Conservation (phyloP, 2,329 filamentous ascomycete genomes). For the Neodidymelliopsis sp. region DNA sequence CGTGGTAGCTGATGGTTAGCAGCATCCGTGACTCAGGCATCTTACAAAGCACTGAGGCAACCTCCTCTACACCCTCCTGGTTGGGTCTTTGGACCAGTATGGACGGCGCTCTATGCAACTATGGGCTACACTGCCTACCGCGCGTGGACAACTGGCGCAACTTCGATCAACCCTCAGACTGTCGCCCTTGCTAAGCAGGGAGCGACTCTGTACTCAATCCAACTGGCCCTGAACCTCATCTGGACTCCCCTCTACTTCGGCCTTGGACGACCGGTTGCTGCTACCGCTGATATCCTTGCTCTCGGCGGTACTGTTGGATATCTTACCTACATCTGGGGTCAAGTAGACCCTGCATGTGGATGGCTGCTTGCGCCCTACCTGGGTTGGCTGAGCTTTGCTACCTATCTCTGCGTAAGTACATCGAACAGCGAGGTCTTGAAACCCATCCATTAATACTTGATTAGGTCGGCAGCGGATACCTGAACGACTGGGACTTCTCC, state of each 20-base stretch:
- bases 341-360: conserved; percentile 74
- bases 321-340: conserved; percentile 77
- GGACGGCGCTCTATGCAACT: conserved; percentile 66
- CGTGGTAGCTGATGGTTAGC: not conserved
- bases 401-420: conserved; percentile 73
- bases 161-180: conserved; percentile 58
- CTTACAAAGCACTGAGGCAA: conserved; percentile 72
- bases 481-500: conserved; percentile 53
- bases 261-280: conserved; percentile 74
- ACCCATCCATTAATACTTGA: too few relatives aligned
- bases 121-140: conserved; percentile 93
- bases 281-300: conserved; percentile 76
- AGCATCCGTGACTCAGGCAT: conserved; percentile 56
- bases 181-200: conserved; percentile 68
- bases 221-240: conserved; percentile 82
- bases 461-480: conserved; percentile 47
- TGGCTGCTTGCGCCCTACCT: conserved; percentile 83
- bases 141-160: conserved; percentile 70
- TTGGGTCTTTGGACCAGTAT: conserved; percentile 66
- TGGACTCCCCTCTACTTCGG: conserved; percentile 96
- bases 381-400: conserved; percentile 86
- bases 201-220: conserved; percentile 83
- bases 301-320: conserved; percentile 74
- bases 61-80: conserved; percentile 64
- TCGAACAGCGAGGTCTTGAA: not conserved